phyloP scores from a whole-genome alignment of 441 rosid genomes.

The Erodium trifolium region DNA sequence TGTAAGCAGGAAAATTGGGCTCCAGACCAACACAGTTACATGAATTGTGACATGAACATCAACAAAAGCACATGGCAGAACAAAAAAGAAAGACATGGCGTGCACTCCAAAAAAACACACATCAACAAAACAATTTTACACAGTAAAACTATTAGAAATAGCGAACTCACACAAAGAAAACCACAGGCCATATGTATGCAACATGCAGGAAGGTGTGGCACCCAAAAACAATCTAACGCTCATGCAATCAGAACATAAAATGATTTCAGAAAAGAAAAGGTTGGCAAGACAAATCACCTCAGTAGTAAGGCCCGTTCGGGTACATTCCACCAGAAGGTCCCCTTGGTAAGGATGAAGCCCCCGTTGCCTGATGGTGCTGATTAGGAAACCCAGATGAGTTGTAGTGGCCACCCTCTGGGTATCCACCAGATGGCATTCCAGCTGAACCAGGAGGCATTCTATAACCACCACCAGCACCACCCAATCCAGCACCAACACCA shows the following conservation, averaged over 20 bases:
- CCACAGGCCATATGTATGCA: not conserved
- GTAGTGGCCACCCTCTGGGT: slow-evolving; percentile 57
- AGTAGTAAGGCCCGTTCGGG: slow-evolving; percentile 59
- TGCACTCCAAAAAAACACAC: too few species aligned
- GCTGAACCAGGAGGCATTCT: slow-evolving; percentile 51
- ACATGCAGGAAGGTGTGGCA: not conserved
- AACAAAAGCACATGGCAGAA: too few species aligned
- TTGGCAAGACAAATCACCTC: slow-evolving; percentile 35
- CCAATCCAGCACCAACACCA: slow-evolving; percentile 26
- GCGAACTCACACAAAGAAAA: not conserved
- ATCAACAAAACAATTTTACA: too few species aligned
- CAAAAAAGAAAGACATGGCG: too few species aligned
- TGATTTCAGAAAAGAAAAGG: not conserved
- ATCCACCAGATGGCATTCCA: slow-evolving; percentile 55
- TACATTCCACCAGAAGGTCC: slow-evolving; percentile 81
- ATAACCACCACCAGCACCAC: slow-evolving; percentile 40
- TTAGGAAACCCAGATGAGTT: slow-evolving; percentile 47
- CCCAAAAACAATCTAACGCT: not conserved
- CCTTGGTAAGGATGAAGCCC: slow-evolving; percentile 54
- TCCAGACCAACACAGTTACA: too few species aligned
- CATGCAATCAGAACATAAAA: not conserved
- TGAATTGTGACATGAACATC: too few species aligned
- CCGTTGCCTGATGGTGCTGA: slow-evolving; percentile 54
- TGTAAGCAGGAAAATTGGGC: too few species aligned
- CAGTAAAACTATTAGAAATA: too few species aligned